phyloP scores from a whole-genome alignment of 768 basidiomycete genomes.

The Gymnopilus junonius region DNA sequence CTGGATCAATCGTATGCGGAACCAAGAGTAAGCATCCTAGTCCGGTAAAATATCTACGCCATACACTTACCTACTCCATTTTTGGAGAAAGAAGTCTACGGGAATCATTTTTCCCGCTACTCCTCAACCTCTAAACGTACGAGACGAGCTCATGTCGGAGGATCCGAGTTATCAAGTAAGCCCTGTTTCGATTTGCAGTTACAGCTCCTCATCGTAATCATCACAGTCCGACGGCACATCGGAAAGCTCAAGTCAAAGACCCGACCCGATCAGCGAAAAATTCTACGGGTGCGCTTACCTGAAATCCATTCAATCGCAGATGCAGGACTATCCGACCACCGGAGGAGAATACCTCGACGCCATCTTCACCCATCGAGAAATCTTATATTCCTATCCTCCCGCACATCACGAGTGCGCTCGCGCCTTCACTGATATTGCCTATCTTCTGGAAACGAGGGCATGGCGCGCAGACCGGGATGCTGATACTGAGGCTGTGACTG shows the following conservation, averaged over 20 bases:
- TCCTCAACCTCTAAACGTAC: slow-evolving; percentile 20
- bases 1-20: slow-evolving; percentile 34
- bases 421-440: slow-evolving; percentile 69
- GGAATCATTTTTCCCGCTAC: slow-evolving; percentile 20
- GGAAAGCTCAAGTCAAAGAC: slow-evolving; percentile 49
- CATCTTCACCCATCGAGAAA: slow-evolving; percentile 79
- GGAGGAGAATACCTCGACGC: slow-evolving; percentile 79
- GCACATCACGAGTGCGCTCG: slow-evolving; percentile 68
- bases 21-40: slow-evolving; percentile 32
- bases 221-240: slow-evolving; percentile 46
- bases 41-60: background rate
- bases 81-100: slow-evolving; percentile 50
- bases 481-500: slow-evolving; percentile 69
- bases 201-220: background rate
- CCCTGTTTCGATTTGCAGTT: background rate
- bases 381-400: slow-evolving; percentile 62
- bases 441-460: slow-evolving; percentile 60
- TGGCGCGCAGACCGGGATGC: slow-evolving; percentile 76
- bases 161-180: slow-evolving; percentile 48
- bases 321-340: slow-evolving; percentile 60
- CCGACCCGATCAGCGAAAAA: slow-evolving; percentile 31
- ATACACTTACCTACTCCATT: slow-evolving; percentile 8
- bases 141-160: slow-evolving; percentile 52
- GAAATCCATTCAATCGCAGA: slow-evolving; percentile 58
- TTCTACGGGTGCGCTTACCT: slow-evolving; percentile 65